phyloP scores from a whole-genome alignment of 768 basidiomycete species.

The Chiua virens region DNA sequence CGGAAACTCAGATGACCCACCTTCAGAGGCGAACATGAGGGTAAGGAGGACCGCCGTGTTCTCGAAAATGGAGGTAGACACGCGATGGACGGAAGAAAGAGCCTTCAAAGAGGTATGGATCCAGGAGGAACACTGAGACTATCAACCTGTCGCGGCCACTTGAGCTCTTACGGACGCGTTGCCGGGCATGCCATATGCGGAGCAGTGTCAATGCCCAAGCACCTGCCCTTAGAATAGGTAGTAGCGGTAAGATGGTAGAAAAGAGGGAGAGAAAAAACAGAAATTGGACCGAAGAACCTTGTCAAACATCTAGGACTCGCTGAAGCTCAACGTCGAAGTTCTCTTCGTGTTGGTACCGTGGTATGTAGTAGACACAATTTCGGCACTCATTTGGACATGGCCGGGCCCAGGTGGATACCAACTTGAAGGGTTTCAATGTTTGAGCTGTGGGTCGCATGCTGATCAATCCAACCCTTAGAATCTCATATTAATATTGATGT shows the following conservation, averaged over 20 bases:
- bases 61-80: conserved; percentile 81
- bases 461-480: no score
- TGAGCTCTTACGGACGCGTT: conserved; percentile 38
- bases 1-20: conserved; percentile 36
- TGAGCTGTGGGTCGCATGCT: no score
- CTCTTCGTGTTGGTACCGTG: no score
- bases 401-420: no score
- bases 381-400: no score
- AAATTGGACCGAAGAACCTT: no score
- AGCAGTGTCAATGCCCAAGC: conserved; percentile 73
- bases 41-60: conserved; percentile 67
- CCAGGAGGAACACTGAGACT: conserved; percentile 72
- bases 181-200: conserved; percentile 65
- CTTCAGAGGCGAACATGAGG: conserved; percentile 68
- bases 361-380: no score
- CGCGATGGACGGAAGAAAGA: conserved; percentile 64
- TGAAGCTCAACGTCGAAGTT: no score
- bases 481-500: no score
- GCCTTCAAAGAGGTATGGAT: conserved; percentile 84
- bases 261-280: conserved; percentile 78
- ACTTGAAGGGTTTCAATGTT: no score
- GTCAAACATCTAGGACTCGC: conserved; percentile 33
- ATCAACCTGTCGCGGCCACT: conserved; percentile 60
- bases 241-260: conserved; percentile 62
- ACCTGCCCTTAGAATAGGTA: conserved; percentile 70